These are phyloP conservation scores for Leishmania tarentolae DNA, from an alignment of 208 protist genomes.

Conservation along the genomic window DNA sequence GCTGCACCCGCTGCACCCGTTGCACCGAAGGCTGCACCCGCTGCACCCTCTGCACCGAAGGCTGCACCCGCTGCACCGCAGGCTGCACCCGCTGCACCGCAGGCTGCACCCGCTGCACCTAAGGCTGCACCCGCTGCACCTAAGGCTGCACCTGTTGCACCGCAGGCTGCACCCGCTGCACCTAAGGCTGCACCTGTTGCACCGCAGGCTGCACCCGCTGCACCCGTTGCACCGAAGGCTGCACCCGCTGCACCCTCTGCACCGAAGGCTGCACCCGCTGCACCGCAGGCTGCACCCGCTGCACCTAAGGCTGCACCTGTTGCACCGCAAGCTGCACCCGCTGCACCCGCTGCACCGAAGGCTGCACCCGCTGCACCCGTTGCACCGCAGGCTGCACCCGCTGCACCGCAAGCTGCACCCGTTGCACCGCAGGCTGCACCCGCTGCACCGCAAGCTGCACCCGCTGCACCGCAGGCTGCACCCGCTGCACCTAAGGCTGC, in stretches of 20 bases:
- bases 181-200: neutral
- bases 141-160: neutral
- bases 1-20: slow-evolving; percentile 30
- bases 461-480: neutral
- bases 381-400: neutral
- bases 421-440: neutral
- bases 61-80: slow-evolving; percentile 5
- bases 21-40: slow-evolving; percentile 19
- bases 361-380: neutral
- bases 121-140: neutral
- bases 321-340: neutral
- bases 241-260: neutral
- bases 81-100: slow-evolving; percentile 8
- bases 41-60: neutral
- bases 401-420: neutral
- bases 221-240: neutral
- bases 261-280: neutral
- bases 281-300: slow-evolving; percentile 3
- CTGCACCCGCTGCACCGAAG: neutral
- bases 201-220: neutral
- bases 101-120: slow-evolving; percentile 17
- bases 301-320: neutral
- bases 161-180: neutral
- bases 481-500: no score
- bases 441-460: neutral